Conservation (phyloP, 2,329 filamentous ascomycete genomes). For the Coniella lustricola region DNA sequence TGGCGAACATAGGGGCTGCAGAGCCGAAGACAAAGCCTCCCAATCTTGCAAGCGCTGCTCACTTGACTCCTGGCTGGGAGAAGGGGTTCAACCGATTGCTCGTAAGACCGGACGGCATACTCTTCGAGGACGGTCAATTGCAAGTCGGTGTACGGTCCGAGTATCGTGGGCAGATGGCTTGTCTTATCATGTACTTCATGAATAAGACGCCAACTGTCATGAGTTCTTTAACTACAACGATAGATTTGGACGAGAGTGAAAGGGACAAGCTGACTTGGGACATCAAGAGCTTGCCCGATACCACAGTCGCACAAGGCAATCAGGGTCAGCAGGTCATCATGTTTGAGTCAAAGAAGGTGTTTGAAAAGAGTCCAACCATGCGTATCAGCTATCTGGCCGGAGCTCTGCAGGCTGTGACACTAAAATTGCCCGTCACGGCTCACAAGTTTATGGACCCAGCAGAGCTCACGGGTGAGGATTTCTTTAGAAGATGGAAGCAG, state of each 20-base stretch:
- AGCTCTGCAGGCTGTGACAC: conserved; percentile 81
- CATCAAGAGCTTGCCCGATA: conserved; percentile 81
- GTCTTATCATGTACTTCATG: conserved; percentile 89
- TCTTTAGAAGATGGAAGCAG: conserved; percentile 99
- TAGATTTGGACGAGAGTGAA: conserved; percentile 69
- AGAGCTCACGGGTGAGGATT: conserved; percentile 80
- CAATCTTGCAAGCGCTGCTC: conserved; percentile 86
- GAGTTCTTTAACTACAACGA: conserved; percentile 86
- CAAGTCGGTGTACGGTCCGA: conserved; percentile 89
- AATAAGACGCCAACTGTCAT: conserved; percentile 86
- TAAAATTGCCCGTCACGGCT: conserved; percentile 79
- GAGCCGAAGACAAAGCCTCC: conserved; percentile 59
- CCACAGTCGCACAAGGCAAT: conserved; percentile 62
- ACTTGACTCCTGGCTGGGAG: conserved; percentile 93
- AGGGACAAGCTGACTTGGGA: conserved; percentile 70
- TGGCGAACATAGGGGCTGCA: conserved; percentile 54
- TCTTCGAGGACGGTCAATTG: conserved; percentile 93
- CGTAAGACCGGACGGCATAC: conserved; percentile 71
- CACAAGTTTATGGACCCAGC: conserved; percentile 98
- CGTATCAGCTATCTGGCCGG: conserved; percentile 92
- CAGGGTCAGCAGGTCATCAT: conserved; percentile 93
- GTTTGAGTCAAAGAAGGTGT: conserved; percentile 80
- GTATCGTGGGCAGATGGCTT: conserved; percentile 91
- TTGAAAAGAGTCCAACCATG: conserved; percentile 80
- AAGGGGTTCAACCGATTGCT: conserved; percentile 78